A percentile compares a stretch with the other conserved stretches of the same genome.
Evolutionary conservation across 2,329 filamentous ascomycete species (phyloP).

Genomic region (Penicillium polonicum): DNA sequence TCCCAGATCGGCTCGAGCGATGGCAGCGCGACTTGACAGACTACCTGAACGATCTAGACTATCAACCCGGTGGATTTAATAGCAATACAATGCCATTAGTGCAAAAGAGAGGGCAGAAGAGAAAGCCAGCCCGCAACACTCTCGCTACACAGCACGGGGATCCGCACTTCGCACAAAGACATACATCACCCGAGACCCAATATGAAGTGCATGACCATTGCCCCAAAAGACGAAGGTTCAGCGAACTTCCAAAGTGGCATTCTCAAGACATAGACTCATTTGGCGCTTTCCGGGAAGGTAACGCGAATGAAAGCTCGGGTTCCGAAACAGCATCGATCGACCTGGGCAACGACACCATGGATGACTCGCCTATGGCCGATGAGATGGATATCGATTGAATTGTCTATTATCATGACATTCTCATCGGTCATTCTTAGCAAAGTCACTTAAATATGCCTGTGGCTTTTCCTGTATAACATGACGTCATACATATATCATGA

Average conservation of each 20-base stretch:
- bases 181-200: constrained; percentile 13
- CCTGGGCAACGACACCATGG: constrained; percentile 13
- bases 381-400: constrained; percentile 40
- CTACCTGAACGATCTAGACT: constrained; percentile 34
- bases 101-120: constrained; percentile 35
- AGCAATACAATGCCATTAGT: constrained; percentile 1
- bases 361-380: constrained; percentile 22
- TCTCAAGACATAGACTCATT: constrained; percentile 9
- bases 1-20: constrained; percentile 25
- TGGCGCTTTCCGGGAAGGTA: constrained; percentile 18
- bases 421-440: not conserved
- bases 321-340: constrained; percentile 24
- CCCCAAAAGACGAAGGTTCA: constrained; percentile 30
- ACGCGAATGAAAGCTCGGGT: constrained; percentile 21
- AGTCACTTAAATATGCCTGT: not conserved
- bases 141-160: constrained; percentile 4
- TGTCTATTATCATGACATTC: not conserved
- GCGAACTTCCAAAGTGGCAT: constrained; percentile 18
- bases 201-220: constrained; percentile 14
- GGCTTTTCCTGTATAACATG: constrained; percentile 19
- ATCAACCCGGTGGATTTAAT: constrained; percentile 28
- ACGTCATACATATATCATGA: constrained; percentile 34
- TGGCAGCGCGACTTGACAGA: constrained; percentile 38
- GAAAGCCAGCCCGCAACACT: constrained; percentile 31
- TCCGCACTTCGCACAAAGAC: constrained; percentile 3